Evolutionary conservation across 805 yeast genomes (phyloP), one percentile per base, ranked within the genome.

Genomic region (Saccharomycopsis oosterbeekiorum): DNA sequence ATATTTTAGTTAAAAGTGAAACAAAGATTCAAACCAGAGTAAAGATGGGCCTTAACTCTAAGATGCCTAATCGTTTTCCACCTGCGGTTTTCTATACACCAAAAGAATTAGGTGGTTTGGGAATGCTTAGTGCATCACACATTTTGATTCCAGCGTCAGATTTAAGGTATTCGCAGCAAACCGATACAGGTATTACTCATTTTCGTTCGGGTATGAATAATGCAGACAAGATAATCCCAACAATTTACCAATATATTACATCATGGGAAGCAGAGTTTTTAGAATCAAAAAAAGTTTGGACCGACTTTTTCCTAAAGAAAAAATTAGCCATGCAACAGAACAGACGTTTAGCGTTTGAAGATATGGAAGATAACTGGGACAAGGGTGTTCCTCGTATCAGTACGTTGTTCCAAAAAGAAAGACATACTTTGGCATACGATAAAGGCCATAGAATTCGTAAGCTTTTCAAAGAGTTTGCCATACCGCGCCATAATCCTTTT

Each of bases 71-170:
- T 0, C 79, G 99, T 60, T 94, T 94, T 74, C 99, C 99, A 2
- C 99, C 99, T 0, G 97, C 97, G 2, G 99, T 94, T 0, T 94
- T 94, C 69, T 94, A 94, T 70, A 91, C 99, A 0, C 99, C 99
- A 0, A 93, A 92, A 67, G 99, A 94, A 71, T 75, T 94, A 2
- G 99, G 99, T 58, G 99, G 99, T 54, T 75, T 94, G 54, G 99
- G 99, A 29, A 94, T 94, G 99, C 76, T 94, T 29, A 89, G 97
- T 77, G 98, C 98, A 0, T 89, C 97, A 14, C 99, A 94, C 71
- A 89, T 94, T 57, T 76, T 94, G 65, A 94, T 94, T 66, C 99
- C 99, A 0, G 88, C 96, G 0, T 86, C 96, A 5, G 99, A 94
- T 71, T 74, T 93, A 64, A 79, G 86, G 59, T 93, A 96, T 94